Evolutionary conservation across 2,329 filamentous ascomycete genomes (phyloP).

Genomic region (Phialocephala sp.): DNA sequence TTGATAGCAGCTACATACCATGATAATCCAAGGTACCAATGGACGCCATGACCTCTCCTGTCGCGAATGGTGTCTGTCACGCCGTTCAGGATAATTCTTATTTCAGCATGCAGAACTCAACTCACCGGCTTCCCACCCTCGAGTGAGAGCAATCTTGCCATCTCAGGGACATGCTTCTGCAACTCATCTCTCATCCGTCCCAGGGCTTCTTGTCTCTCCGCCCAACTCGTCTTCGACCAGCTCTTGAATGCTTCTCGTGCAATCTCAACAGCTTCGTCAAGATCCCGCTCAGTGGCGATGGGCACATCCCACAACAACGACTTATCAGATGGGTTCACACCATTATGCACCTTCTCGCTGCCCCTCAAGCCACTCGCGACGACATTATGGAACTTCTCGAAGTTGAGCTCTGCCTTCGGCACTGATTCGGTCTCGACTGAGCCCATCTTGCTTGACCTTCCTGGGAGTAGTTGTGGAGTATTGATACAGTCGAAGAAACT

Average conservation of each 20-base stretch:
- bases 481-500: background rate
- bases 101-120: conserved; percentile 19
- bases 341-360: conserved; percentile 23
- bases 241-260: conserved; percentile 51
- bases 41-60: conserved; percentile 19
- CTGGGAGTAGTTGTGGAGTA: background rate
- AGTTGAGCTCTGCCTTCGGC: conserved; percentile 12
- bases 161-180: conserved; percentile 45
- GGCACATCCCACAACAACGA: conserved; percentile 45
- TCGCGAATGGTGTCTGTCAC: conserved; percentile 38
- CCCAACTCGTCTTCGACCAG: conserved; percentile 52
- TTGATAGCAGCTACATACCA: conserved; percentile 9
- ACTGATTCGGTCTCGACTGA: background rate
- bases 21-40: conserved; percentile 22
- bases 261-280: conserved; percentile 42
- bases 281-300: conserved; percentile 36
- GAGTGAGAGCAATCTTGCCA: conserved; percentile 52
- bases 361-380: conserved; percentile 11
- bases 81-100: conserved; percentile 47
- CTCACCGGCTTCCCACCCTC: conserved; percentile 59
- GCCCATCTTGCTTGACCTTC: background rate
- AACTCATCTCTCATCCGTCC: conserved; percentile 22
- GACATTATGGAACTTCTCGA: conserved; percentile 27
- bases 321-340: conserved; percentile 33
- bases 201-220: conserved; percentile 51